Conservation (phyloP, 495 filamentous ascomycete species). For the Neurospora pannonica region DNA sequence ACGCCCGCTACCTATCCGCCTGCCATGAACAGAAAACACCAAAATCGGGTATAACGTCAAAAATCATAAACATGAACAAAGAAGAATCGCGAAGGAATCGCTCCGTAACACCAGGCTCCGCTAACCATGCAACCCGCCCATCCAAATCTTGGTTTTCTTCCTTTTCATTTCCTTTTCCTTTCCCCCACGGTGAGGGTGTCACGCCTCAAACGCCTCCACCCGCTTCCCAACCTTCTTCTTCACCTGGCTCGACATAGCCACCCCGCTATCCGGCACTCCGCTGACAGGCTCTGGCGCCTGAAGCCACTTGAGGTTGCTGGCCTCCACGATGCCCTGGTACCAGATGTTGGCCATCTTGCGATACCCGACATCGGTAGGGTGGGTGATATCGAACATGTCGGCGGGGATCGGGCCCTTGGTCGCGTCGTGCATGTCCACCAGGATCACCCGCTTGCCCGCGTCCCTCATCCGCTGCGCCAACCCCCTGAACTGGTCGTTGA, state of each 20-base stretch:
- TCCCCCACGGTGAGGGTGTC: background rate
- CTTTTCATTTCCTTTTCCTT: background rate
- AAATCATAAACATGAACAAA: background rate
- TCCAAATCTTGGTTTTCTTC: background rate
- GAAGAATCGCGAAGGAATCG: background rate
- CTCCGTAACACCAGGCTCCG: background rate
- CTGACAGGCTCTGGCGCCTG: slow-evolving; percentile 12
- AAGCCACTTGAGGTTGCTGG: slow-evolving; percentile 15
- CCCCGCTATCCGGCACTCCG: slow-evolving; percentile 15
- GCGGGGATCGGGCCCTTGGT: slow-evolving; percentile 14
- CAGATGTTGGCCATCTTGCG: slow-evolving; percentile 45
- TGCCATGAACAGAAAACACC: background rate
- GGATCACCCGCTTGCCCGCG: slow-evolving; percentile 23
- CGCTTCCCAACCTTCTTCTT: background rate
- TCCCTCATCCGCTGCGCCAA: slow-evolving; percentile 24
- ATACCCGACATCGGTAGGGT: slow-evolving; percentile 43
- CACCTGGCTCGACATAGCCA: background rate
- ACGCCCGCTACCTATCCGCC: too few species aligned
- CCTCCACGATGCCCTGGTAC: slow-evolving; percentile 32
- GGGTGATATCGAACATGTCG: slow-evolving; percentile 39
- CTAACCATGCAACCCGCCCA: background rate
- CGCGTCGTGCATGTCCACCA: slow-evolving; percentile 40
- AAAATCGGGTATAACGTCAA: background rate
- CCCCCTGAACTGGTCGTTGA: slow-evolving; percentile 31
- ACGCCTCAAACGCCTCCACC: background rate